Conservation (phyloP, 1,139 yeast species). For the Suhomyces taliae region DNA sequence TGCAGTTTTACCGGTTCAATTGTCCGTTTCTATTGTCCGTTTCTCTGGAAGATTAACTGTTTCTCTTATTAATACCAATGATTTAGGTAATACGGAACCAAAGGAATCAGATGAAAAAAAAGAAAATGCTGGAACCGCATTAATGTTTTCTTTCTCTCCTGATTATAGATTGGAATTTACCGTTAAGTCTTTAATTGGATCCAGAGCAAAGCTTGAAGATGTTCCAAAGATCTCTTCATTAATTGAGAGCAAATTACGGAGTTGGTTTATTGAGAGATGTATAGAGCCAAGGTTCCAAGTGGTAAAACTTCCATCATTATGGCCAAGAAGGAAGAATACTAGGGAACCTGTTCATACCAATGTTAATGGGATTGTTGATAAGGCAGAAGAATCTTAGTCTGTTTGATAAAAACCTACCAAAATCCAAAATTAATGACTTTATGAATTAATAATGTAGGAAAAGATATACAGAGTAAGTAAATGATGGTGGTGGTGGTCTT, state of each 20-base stretch:
- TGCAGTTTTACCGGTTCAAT: slow-evolving; percentile 80
- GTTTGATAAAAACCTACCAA: too few relatives aligned
- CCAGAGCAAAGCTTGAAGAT: slow-evolving; percentile 87
- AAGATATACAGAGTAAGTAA: too few relatives aligned
- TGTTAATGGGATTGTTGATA: slow-evolving; percentile 14
- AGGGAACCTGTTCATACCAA: slow-evolving; percentile 31
- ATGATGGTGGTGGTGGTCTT: too few relatives aligned
- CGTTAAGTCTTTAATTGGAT: slow-evolving; percentile 84
- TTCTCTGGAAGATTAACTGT: slow-evolving; percentile 92
- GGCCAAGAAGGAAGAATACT: slow-evolving; percentile 86
- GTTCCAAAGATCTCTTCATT: slow-evolving; percentile 88
- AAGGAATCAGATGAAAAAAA: slow-evolving; percentile 11
- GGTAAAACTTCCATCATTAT: slow-evolving; percentile 77
- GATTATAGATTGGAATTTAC: slow-evolving; percentile 87
- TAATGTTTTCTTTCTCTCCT: slow-evolving; percentile 87
- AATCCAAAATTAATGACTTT: too few relatives aligned
- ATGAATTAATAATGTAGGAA: too few relatives aligned
- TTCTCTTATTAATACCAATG: slow-evolving; percentile 60
- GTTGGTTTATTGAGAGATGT: slow-evolving; percentile 90
- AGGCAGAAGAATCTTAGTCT: slow-evolving; percentile 8
- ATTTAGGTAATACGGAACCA: slow-evolving; percentile 26
- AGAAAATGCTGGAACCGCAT: slow-evolving; percentile 53
- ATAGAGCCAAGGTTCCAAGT: slow-evolving; percentile 92
- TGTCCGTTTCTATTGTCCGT: slow-evolving; percentile 84
- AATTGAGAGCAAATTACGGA: slow-evolving; percentile 76